Percentiles rank a stretch among this genome's conserved stretches.
Conservation (phyloP, 495 filamentous ascomycete genomes). For the Aspergillus olivimuriae region DNA sequence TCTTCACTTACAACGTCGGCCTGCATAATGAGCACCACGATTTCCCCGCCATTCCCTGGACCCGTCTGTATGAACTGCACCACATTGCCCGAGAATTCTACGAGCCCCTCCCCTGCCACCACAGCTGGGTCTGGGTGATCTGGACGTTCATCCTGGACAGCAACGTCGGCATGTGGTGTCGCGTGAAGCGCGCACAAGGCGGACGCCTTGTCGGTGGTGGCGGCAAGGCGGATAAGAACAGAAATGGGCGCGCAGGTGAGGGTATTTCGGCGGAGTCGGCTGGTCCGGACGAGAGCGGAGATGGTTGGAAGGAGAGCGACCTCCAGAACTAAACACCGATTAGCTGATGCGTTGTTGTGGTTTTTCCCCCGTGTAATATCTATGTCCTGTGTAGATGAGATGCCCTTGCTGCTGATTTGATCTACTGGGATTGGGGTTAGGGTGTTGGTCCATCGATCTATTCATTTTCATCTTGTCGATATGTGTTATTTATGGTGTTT, state of each 20-base stretch:
- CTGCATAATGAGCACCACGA: slow-evolving; percentile 99
- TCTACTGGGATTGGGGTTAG: too few species aligned
- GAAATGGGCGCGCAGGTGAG: slow-evolving; percentile 35
- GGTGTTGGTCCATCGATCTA: too few species aligned
- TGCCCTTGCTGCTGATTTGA: too few species aligned
- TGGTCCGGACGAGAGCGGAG: slow-evolving; percentile 32
- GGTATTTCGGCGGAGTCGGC: slow-evolving; percentile 35
- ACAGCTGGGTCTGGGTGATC: slow-evolving; percentile 86
- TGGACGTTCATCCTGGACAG: slow-evolving; percentile 92
- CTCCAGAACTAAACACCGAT: slow-evolving; percentile 35
- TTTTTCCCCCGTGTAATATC: slow-evolving; percentile 1
- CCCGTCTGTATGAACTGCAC: slow-evolving; percentile 64
- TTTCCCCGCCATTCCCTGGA: slow-evolving; percentile 97
- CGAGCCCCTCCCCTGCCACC: slow-evolving; percentile 74
- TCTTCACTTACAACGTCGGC: slow-evolving; percentile 94
- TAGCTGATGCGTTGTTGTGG: neutral
- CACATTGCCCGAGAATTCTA: slow-evolving; percentile 91
- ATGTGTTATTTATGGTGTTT: too few species aligned
- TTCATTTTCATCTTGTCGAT: too few species aligned
- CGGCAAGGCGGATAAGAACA: slow-evolving; percentile 25
- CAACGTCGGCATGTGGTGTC: slow-evolving; percentile 79
- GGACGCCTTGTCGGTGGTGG: slow-evolving; percentile 58
- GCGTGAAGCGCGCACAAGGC: slow-evolving; percentile 86
- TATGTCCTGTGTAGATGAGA: too few species aligned
- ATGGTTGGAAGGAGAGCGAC: slow-evolving; percentile 48